phyloP scores from a whole-genome alignment of 805 yeast species.

The Saturnispora gosingensis region DNA sequence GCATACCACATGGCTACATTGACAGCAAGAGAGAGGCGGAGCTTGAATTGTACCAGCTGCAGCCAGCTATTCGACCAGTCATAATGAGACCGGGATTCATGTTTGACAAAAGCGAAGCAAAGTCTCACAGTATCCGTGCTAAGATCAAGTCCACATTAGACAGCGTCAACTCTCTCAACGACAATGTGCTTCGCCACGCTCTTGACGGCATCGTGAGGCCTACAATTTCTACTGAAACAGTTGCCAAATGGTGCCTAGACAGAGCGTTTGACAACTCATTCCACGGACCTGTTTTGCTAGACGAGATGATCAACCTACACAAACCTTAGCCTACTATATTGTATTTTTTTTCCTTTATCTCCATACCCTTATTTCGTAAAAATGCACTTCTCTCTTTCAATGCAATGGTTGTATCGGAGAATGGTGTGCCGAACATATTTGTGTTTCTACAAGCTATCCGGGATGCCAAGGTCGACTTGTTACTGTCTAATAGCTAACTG shows the following conservation, averaged over 20 bases:
- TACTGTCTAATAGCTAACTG: neutral
- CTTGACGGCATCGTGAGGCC: constrained; percentile 50
- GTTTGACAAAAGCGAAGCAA: constrained; percentile 44
- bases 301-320: constrained; percentile 32
- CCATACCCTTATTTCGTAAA: neutral
- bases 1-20: constrained; percentile 63
- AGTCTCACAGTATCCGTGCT: constrained; percentile 14
- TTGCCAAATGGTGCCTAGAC: constrained; percentile 49
- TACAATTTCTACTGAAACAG: constrained; percentile 56
- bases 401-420: neutral
- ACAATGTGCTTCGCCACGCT: constrained; percentile 31
- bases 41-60: constrained; percentile 32
- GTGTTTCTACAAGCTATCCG: neutral
- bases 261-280: constrained; percentile 42
- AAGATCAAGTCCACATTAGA: constrained; percentile 39
- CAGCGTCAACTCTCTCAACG: constrained; percentile 36
- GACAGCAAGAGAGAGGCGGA: constrained; percentile 75
- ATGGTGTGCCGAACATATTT: neutral
- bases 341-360: neutral
- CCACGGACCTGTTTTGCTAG: constrained; percentile 51
- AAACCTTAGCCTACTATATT: neutral
- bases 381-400: neutral
- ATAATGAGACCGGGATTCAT: constrained; percentile 76
- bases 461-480: neutral
- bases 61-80: constrained; percentile 48